Conservation (phyloP, 805 yeast species). For the Candida pseudofarinosa region DNA sequence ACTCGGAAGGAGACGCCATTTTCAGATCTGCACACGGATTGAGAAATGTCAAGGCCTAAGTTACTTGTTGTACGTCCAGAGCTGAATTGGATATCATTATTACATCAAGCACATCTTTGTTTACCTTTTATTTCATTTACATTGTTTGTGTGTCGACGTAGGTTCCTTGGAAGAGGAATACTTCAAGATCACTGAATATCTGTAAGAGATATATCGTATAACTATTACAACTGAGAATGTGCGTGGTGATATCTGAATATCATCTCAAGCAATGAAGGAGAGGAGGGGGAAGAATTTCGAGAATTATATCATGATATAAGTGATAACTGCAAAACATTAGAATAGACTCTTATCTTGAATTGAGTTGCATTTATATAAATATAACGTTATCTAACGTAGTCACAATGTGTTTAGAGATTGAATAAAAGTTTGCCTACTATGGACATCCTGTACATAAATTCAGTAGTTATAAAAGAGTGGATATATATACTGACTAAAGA, state of each 20-base stretch:
- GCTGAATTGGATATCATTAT: background rate
- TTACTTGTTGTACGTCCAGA: background rate
- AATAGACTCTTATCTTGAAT: background rate
- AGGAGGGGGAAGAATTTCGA: too few relatives aligned
- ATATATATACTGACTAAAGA: background rate
- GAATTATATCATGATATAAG: too few relatives aligned
- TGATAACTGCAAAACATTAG: background rate
- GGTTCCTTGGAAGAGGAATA: background rate
- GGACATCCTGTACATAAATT: background rate
- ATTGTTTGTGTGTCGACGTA: background rate
- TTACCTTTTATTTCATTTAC: background rate
- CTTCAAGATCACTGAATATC: background rate
- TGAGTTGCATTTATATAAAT: background rate
- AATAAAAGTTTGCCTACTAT: background rate
- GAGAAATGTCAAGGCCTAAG: constrained; percentile 66
- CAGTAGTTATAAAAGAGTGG: background rate
- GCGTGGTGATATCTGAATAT: background rate
- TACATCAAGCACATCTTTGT: background rate
- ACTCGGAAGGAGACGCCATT: constrained; percentile 96
- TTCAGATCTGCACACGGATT: constrained; percentile 80
- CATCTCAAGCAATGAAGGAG: background rate
- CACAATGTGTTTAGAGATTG: background rate
- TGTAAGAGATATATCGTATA: background rate
- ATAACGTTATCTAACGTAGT: background rate
- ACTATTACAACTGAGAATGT: background rate